Evolutionary conservation across 2,329 filamentous ascomycete species (phyloP).

Genomic region (Colletotrichum lentis): DNA sequence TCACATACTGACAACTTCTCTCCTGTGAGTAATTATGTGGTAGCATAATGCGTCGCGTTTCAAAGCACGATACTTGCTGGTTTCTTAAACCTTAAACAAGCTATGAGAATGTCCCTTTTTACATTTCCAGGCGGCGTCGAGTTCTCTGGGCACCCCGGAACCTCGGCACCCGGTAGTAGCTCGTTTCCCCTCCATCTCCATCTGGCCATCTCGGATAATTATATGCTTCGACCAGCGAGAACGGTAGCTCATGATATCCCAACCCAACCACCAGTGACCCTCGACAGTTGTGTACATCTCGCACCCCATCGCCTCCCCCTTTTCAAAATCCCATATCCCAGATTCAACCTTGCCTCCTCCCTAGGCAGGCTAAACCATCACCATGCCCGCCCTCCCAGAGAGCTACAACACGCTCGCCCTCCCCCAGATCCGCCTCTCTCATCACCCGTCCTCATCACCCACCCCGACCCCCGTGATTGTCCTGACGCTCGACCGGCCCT

Average conservation of each 20-base stretch:
- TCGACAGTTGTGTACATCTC: neutral
- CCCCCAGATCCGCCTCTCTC: constrained; percentile 57
- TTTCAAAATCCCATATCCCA: neutral
- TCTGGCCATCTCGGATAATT: constrained; percentile 1
- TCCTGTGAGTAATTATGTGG: no score
- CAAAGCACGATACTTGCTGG: neutral
- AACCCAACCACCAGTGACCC: no score
- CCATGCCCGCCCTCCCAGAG: constrained; percentile 41
- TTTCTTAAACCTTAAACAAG: neutral
- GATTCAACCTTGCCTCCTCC: neutral
- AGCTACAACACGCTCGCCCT: constrained; percentile 54
- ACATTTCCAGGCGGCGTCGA: neutral
- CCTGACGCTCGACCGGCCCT: constrained; percentile 70
- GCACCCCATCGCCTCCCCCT: neutral
- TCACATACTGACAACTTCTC: no score
- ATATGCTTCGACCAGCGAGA: neutral
- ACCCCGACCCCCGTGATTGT: constrained; percentile 69
- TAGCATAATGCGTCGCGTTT: no score
- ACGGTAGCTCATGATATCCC: no score
- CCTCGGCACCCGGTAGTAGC: constrained; percentile 28
- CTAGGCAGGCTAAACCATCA: neutral
- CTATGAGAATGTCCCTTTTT: neutral
- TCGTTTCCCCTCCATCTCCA: constrained; percentile 22
- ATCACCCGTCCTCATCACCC: constrained; percentile 59
- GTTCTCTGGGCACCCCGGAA: constrained; percentile 10